Percentiles rank a stretch among this genome's conserved stretches.
Evolutionary conservation across 768 basidiomycete species (phyloP).

Genomic region (Candolleomyces efflorescens): DNA sequence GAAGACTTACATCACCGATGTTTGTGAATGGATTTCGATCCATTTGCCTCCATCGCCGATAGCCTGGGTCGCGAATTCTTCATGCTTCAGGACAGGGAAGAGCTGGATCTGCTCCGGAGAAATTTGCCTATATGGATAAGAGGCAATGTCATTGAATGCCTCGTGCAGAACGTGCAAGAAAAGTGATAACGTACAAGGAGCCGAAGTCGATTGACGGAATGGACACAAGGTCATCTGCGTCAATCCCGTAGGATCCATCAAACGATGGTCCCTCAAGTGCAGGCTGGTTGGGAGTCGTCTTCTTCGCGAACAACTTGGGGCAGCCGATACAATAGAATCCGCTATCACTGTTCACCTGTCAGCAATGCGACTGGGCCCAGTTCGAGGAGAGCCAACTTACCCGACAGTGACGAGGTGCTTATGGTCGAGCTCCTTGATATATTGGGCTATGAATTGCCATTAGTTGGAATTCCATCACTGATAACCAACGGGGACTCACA

Average conservation of each 20-base stretch:
- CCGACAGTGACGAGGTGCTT: constrained; percentile 35
- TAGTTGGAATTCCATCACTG: too few relatives aligned
- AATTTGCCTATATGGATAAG: constrained; percentile 20
- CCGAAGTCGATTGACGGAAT: constrained; percentile 29
- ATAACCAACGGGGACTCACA: constrained; percentile 10
- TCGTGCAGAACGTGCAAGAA: constrained; percentile 14
- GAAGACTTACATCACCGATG: constrained; percentile 10
- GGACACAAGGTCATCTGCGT: constrained; percentile 31
- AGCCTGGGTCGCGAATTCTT: constrained; percentile 12
- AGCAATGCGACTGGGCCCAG: too few relatives aligned
- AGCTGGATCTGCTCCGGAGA: constrained; percentile 34
- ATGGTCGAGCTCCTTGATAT: constrained; percentile 25
- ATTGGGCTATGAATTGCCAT: constrained; percentile 12
- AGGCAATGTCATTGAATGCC: neutral
- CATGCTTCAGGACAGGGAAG: constrained; percentile 10
- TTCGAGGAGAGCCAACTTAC: constrained; percentile 12
- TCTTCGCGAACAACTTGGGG: constrained; percentile 23
- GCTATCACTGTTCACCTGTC: constrained; percentile 13
- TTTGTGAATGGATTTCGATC: constrained; percentile 23
- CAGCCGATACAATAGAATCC: constrained; percentile 31
- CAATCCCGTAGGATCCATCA: constrained; percentile 31
- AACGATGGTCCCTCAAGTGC: constrained; percentile 24
- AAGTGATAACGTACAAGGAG: constrained; percentile 24
- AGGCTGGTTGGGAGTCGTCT: constrained; percentile 14
- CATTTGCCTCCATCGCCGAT: constrained; percentile 25